phyloP scores from a whole-genome alignment of 352 stramenopile species.

The Elongisporangium anandrum region DNA sequence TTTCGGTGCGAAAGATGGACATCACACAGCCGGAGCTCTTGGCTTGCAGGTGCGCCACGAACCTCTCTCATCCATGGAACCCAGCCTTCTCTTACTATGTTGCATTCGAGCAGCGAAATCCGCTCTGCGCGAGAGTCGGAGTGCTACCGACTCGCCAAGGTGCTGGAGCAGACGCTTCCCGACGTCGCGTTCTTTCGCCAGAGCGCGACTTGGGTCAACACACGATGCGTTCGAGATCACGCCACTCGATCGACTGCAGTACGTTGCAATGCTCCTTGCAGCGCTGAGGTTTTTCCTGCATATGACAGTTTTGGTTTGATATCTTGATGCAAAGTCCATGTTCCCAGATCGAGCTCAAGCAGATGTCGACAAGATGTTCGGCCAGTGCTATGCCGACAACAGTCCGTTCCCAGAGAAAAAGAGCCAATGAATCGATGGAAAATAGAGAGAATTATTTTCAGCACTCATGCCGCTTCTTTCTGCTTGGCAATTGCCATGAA shows the following conservation, averaged over 20 bases:
- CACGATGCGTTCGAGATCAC: constrained; percentile 68
- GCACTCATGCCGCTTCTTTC: neutral
- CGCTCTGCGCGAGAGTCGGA: constrained; percentile 77
- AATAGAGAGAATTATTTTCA: neutral
- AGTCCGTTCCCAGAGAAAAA: constrained; percentile 43
- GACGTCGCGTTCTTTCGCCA: constrained; percentile 62
- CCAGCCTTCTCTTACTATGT: too few relatives aligned
- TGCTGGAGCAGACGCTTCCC: constrained; percentile 51
- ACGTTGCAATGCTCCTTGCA: constrained; percentile 8
- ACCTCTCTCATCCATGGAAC: too few relatives aligned
- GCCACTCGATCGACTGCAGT: constrained; percentile 71
- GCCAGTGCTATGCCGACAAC: constrained; percentile 66
- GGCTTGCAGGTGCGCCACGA: constrained; percentile 85
- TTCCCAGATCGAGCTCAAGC: constrained; percentile 57
- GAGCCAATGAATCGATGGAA: neutral
- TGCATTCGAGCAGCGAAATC: constrained; percentile 71
- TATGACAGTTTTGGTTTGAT: neutral
- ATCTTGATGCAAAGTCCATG: constrained; percentile 49
- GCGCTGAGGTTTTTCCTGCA: too few relatives aligned
- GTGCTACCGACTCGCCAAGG: constrained; percentile 71
- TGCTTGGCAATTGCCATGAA: neutral
- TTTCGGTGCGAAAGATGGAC: constrained; percentile 82
- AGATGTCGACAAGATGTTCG: constrained; percentile 79
- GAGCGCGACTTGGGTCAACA: constrained; percentile 54
- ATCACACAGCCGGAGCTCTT: constrained; percentile 76